A percentile compares a stretch with the other conserved stretches of the same genome.
These are phyloP conservation scores for Lecanosticta acicola DNA, from an alignment of 2,329 filamentous ascomycete species.

Conservation along the genomic window DNA sequence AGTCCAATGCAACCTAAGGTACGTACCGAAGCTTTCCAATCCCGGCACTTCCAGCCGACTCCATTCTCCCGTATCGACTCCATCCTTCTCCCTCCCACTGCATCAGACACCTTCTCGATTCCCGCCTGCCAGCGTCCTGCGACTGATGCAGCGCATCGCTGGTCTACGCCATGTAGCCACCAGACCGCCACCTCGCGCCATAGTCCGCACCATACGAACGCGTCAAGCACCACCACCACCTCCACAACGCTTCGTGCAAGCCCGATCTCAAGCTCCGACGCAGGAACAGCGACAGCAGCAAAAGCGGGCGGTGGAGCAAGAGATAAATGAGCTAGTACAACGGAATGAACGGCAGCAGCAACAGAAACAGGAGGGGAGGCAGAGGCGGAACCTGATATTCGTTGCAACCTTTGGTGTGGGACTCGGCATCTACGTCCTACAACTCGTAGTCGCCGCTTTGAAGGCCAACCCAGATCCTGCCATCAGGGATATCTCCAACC, in stretches of 20 bases:
- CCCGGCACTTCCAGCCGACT: neutral
- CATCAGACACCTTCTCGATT: neutral
- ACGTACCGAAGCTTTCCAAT: neutral
- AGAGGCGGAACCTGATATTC: too few relatives aligned
- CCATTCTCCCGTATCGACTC: neutral
- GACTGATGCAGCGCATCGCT: conserved; percentile 17
- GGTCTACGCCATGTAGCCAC: conserved; percentile 21
- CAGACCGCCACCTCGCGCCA: neutral
- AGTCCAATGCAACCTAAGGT: neutral
- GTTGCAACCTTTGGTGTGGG: conserved; percentile 30
- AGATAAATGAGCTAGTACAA: too few relatives aligned
- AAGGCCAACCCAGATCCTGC: conserved; percentile 21
- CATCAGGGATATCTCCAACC: conserved; percentile 23
- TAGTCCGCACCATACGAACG: neutral
- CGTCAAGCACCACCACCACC: neutral
- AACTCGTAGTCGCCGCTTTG: conserved; percentile 33
- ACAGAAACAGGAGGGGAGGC: too few relatives aligned
- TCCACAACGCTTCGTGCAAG: too few relatives aligned
- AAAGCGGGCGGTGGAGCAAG: neutral
- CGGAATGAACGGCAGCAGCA: too few relatives aligned
- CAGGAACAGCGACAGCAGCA: too few relatives aligned
- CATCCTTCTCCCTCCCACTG: neutral
- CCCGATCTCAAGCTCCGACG: too few relatives aligned
- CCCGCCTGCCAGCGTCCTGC: neutral
- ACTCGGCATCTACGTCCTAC: conserved; percentile 37